Base-by-base conservation (phyloP, 1,284 basidiomycete species). In the Papiliotrema terrestris region DNA sequence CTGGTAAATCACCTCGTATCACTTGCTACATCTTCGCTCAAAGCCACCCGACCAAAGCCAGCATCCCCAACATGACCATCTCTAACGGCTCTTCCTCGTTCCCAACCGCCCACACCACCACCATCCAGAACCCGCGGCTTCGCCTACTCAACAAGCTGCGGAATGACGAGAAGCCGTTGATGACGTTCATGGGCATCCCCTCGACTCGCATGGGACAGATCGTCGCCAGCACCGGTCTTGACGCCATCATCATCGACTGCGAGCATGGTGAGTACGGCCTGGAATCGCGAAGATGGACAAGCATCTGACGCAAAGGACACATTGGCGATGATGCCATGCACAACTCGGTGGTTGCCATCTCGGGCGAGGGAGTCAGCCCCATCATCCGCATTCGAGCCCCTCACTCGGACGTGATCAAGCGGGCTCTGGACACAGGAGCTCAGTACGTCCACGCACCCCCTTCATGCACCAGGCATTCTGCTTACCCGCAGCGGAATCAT, bases 361-460 rank as follows among this genome's bases (percentile, higher is more conserved):
- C 44, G 8, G 44, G 44, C 15, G 19, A 22, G 19, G 69, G 69
- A 8, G 67, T 62, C 14, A 69, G 67, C 38, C 73, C 75, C 2
- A 73, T 75, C 54, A 68, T 75, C 52, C 67, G 75, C 8, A 59
- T 75, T 9, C 72, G 73, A 1, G 67, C 59, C 26, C 67, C 69
- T 23, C 67, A 72, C 46, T 63, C 66, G 19, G 69, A 61, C 55
- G 59, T 70, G 56, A 68, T 77, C 61, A 77, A 77, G 63, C 63
- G 75, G 17, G 75, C 75, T 8, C 61, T 77, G 13, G 75, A 77
- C 49, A 56, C 73, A 11, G 75, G 75, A 23, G 71, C 65, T 11
- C 65, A 39, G 58, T 54, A 26, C 3, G 22, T 25, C 4, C 13
- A 15, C 23, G 23, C 15, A 6, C 38, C n/a, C 20, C n/a, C n/a